Base-by-base conservation (phyloP, 257 asterid species). In the Avicennia marina region DNA sequence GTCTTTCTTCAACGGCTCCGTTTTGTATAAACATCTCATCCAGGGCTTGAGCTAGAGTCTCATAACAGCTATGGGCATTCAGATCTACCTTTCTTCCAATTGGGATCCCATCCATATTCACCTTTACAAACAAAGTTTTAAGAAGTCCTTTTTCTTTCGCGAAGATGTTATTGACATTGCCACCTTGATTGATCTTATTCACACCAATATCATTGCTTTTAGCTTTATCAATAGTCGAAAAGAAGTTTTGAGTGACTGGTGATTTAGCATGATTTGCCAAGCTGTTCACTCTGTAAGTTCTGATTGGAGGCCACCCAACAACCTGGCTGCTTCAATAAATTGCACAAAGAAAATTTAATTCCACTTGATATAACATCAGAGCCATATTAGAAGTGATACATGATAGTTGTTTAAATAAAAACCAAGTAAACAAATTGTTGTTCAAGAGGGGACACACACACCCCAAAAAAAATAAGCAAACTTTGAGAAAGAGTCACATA, bases 31-130 rank as follows among this genome's bases (percentile, higher is more conserved):
- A 90, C 98, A 90, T 90, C 66, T 71, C 70, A 66, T 82, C 94
- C 63, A 90, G 63, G 1, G 81, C 65, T 12, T 24, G 75, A 50
- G 89, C 83, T 71, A 90, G 74, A 63, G 86, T 71, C 77, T 70
- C 69, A 5, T 90, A 90, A 72, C 81, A 77, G 66, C 54, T 59
- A 62, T 87, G 98, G 70, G 90, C 85, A 68, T 70, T 79, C 65
- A 87, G 78, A 72, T 90, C 98, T 11, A 87, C 75, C 68, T 87
- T 90, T 72, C 98, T 78, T 49, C 98, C 98, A 47, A 90, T 87
- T 3, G 85, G 72, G 56, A 78, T 60, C 71, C 98, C 94, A 59
- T 90, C 98, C 96, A 82, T 81, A 69, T 81, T 80, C 76, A 84
- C 98, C 83, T 90, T 90, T 55, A 87, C 94, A 66, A 82, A 90